Evolutionary conservation across 2,329 filamentous ascomycete species (phyloP), one percentile per base, ranked within the genome.

Genomic region (Pseudogymnoascus sp.): DNA sequence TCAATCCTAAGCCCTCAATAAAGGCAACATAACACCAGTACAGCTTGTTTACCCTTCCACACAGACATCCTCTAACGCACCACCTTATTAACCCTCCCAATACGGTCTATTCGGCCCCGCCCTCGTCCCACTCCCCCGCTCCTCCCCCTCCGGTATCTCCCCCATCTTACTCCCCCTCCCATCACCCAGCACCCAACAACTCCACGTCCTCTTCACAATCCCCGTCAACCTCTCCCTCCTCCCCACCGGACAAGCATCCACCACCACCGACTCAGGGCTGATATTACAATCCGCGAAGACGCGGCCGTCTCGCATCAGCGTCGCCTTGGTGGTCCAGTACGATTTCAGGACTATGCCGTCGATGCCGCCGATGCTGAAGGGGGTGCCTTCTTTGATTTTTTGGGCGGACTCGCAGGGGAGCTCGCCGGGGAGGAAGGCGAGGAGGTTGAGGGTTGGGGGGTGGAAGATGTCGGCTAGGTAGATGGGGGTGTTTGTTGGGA

Each of bases 401-500:
- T 19, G 25, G n/a, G 51, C 51, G 5, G 51, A 34, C 7, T 34
- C 51, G 28, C 51, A 34, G 28, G 28, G 25, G 6, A 34, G 4
- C 25, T 34, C 51, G 51, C 51, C 51, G 10, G 51, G 28, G 14
- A 57, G 51, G 51, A 57, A 57, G 51, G 51, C 51, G 4, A 57
- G 25, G 51, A 57, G 51, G 16, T 57, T 16, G 25, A 57, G 25
- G 13, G 51, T 34, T 8, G 51, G 51, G 1, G 51, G 51, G 51
- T 57, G 51, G 51, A 57, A 57, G n/a, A 57, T 57, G 13, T 57
- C 51, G 51, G 51, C 51, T 5, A 57, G 25, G 28, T 57, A 57
- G 51, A 57, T 57, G n/a, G 51, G 51, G n/a, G 51, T 57, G 51
- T 57, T 57, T 57, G 51, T 57, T 34, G 51, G 51, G 28, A 57